Evolutionary conservation across 2,329 filamentous ascomycete genomes (phyloP), one percentile per base, ranked within the genome.

Genomic region (Dactylellina parvicollis): DNA sequence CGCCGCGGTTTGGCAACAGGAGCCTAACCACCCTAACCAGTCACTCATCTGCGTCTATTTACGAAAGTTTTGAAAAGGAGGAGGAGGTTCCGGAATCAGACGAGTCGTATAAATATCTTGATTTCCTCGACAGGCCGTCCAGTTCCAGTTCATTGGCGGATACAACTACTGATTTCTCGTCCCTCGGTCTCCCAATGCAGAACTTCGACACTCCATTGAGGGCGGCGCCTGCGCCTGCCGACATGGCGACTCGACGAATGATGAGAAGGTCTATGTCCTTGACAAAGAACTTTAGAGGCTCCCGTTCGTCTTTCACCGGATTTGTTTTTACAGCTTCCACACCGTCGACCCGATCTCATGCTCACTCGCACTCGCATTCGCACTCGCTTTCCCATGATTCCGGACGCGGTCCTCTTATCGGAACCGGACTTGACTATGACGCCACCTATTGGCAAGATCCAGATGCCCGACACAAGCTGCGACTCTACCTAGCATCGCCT

Each of bases 381-480:
- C 67, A 72, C n/a, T 65, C 60, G 3, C 54, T 57, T 28, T 73
- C 60, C 26, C 62, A 66, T 22, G 55, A 66, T n/a, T 47, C 46
- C 7, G 54, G 55, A 50, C 34, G 55, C 4, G 16, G 32, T 42
- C 34, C 57, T n/a, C 49, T 61, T 47, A n/a, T 34, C 12, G 54
- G 42, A 14, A 46, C 82, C 87, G 84, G 84, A 18, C 86, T 91
- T 67, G 92, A 96, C 77, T 85, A 89, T 3, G 84, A 86, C 32
- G 90, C 92, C 2, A 87, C 91, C 36, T 90, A 96, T 81, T 97
- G 96, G 78, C 91, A 92, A 79, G 92, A 97, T 77, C 92, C 92
- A 0, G 91, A 96, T 79, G 92, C 93, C 38, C 87, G 94, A 32
- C 85, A 92, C 77, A 96, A 96, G 81, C 83, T 98, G 18, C 88